Percentiles rank a stretch among this genome's conserved stretches.
These are phyloP conservation scores for Cladophialophora psammophila DNA, from an alignment of 2,329 filamentous ascomycete genomes.

Conservation along the genomic window DNA sequence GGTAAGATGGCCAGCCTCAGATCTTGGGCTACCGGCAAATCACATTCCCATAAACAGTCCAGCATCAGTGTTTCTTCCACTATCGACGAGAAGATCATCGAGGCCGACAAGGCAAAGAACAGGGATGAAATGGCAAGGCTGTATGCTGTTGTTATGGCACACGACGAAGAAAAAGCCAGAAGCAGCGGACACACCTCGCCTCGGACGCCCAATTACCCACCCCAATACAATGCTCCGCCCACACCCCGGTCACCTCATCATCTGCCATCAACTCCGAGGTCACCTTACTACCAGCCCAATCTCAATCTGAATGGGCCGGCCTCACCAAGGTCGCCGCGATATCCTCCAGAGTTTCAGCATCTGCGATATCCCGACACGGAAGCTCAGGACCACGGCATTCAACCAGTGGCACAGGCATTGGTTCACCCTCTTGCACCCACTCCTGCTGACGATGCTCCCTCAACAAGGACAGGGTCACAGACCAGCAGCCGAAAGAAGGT, in stretches of 20 bases:
- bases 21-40: constrained; percentile 50
- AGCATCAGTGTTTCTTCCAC: constrained; percentile 68
- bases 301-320: constrained; percentile 13
- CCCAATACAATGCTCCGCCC: constrained; percentile 39
- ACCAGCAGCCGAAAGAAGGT: constrained; percentile 50
- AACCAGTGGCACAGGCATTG: constrained; percentile 23
- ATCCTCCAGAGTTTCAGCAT: constrained; percentile 45
- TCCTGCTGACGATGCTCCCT: constrained; percentile 23
- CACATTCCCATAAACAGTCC: constrained; percentile 48
- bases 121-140: constrained; percentile 87
- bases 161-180: constrained; percentile 64
- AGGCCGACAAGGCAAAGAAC: constrained; percentile 75
- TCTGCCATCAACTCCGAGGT: constrained; percentile 26
- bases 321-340: constrained; percentile 32
- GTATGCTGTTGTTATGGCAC: constrained; percentile 90
- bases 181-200: constrained; percentile 37
- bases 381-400: constrained; percentile 12
- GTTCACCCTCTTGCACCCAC: constrained; percentile 34
- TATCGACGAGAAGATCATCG: constrained; percentile 79
- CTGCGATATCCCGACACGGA: constrained; percentile 36
- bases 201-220: constrained; percentile 30
- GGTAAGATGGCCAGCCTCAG: constrained; percentile 48
- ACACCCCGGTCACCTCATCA: constrained; percentile 42
- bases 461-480: constrained; percentile 32
- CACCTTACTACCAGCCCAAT: constrained; percentile 29